Percentiles rank a stretch among this genome's conserved stretches.
Evolutionary conservation across 163 green algal genomes (phyloP).

Genomic region (Prototheca cutis): DNA sequence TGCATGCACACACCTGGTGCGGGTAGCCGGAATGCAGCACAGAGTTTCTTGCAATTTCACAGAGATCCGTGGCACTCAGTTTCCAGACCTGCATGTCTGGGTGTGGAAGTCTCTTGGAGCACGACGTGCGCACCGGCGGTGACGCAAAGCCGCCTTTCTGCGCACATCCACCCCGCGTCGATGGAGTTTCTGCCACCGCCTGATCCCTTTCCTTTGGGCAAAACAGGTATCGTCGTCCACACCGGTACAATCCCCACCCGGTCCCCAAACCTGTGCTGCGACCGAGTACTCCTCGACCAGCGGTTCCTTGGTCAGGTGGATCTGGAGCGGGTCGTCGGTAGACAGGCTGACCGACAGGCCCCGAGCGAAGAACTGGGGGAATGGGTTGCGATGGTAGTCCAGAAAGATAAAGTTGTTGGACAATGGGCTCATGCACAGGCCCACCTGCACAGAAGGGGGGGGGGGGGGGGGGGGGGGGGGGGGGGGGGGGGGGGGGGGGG

Average conservation of each 20-base stretch:
- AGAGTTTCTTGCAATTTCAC: slow-evolving; percentile 91
- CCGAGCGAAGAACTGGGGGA: slow-evolving; percentile 94
- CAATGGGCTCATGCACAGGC: slow-evolving; percentile 94
- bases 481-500: too few species aligned
- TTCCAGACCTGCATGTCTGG: slow-evolving; percentile 85
- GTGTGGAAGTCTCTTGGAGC: not conserved
- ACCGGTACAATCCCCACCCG: not conserved
- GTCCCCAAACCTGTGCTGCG: slow-evolving; percentile 59
- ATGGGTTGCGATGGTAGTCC: slow-evolving; percentile 99
- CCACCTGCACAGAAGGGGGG: slow-evolving; percentile 58
- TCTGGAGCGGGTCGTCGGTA: slow-evolving; percentile 87
- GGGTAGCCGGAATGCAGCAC: slow-evolving; percentile 89
- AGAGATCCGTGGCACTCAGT: slow-evolving; percentile 89
- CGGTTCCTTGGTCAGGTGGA: slow-evolving; percentile 98
- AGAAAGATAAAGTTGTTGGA: slow-evolving; percentile 99
- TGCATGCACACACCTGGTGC: slow-evolving; percentile 44
- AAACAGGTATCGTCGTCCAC: too few species aligned
- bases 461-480: too few species aligned
- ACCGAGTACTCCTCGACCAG: slow-evolving; percentile 95
- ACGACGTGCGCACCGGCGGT: not conserved
- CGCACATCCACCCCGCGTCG: too few species aligned
- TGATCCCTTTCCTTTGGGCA: too few species aligned
- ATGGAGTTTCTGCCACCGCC: too few species aligned
- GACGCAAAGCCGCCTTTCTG: too few species aligned
- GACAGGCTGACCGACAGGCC: slow-evolving; percentile 60